phyloP scores from a whole-genome alignment of 345 rosid genomes.

The Citropsis articulata region DNA sequence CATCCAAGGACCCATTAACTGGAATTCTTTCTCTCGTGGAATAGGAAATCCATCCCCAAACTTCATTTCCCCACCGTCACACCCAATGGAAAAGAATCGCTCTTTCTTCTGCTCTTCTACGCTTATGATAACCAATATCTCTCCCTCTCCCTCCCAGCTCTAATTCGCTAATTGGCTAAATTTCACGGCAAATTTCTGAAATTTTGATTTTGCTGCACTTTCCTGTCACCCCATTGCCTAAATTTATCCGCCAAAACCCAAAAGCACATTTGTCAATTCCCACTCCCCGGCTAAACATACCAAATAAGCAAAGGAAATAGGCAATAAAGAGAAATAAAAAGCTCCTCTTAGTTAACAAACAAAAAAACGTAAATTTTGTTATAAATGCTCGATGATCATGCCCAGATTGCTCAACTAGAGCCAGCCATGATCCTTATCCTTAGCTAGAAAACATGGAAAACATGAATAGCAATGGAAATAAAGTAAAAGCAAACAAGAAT shows the following conservation, averaged over 20 bases:
- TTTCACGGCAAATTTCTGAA: slow-evolving; percentile 4
- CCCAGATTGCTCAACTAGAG: slow-evolving; percentile 22
- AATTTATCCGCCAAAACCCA: slow-evolving; percentile 13
- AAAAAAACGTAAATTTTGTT: slow-evolving; percentile 20
- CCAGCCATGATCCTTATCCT: slow-evolving; percentile 16
- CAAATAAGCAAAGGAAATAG: neutral
- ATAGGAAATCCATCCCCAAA: slow-evolving; percentile 30
- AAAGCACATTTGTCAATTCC: slow-evolving; percentile 17
- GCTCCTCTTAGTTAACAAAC: slow-evolving; percentile 7
- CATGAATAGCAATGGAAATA: slow-evolving; percentile 18
- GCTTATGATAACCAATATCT: slow-evolving; percentile 1
- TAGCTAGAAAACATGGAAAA: slow-evolving; percentile 14
- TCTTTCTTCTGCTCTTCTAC: slow-evolving; percentile 4
- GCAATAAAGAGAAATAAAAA: neutral
- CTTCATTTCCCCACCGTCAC: slow-evolving; percentile 32
- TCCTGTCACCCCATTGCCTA: slow-evolving; percentile 19
- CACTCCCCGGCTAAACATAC: slow-evolving; percentile 5
- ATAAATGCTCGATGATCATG: slow-evolving; percentile 30
- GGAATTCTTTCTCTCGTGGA: slow-evolving; percentile 28
- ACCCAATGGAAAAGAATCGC: slow-evolving; percentile 13
- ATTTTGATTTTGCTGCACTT: neutral
- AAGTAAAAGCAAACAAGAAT: slow-evolving; percentile 9
- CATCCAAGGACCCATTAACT: slow-evolving; percentile 38
- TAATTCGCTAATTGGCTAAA: neutral
- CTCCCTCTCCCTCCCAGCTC: neutral